These are phyloP conservation scores for Peronospora farinosa DNA, from an alignment of 352 stramenopile genomes.

Conservation along the genomic window DNA sequence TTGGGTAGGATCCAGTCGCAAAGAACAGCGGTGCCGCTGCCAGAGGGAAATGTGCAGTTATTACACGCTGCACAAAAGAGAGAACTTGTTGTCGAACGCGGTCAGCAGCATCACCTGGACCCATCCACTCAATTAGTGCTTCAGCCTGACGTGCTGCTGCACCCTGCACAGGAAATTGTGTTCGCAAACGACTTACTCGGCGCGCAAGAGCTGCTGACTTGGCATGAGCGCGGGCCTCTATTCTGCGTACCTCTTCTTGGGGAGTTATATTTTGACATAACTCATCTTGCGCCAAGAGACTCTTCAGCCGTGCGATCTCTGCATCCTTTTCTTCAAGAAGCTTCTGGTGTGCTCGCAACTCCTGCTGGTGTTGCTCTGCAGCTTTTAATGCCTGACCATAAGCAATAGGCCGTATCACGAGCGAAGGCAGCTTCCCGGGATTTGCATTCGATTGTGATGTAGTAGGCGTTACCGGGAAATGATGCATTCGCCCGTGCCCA, in stretches of 20 bases:
- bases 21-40: slow-evolving; percentile 49
- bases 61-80: slow-evolving; percentile 54
- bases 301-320: slow-evolving; percentile 47
- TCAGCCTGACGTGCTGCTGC: slow-evolving; percentile 33
- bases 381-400: slow-evolving; percentile 64
- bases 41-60: slow-evolving; percentile 49
- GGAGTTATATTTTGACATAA: not conserved
- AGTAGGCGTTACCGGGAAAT: slow-evolving; percentile 26
- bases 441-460: slow-evolving; percentile 6
- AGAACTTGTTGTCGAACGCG: slow-evolving; percentile 57
- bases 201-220: slow-evolving; percentile 22
- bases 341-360: slow-evolving; percentile 48
- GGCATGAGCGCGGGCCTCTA: slow-evolving; percentile 8
- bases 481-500: slow-evolving; percentile 21
- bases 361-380: slow-evolving; percentile 59
- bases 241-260: slow-evolving; percentile 11
- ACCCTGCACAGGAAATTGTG: slow-evolving; percentile 34
- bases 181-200: slow-evolving; percentile 25
- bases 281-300: slow-evolving; percentile 31
- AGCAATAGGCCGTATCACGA: slow-evolving; percentile 64
- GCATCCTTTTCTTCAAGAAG: slow-evolving; percentile 60
- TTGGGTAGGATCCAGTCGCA: slow-evolving; percentile 80
- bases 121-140: slow-evolving; percentile 56
- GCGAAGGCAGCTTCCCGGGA: slow-evolving; percentile 31
- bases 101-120: slow-evolving; percentile 55